Evolutionary conservation across 208 protist genomes (phyloP).

Genomic region (Trypanosoma boissoni): DNA sequence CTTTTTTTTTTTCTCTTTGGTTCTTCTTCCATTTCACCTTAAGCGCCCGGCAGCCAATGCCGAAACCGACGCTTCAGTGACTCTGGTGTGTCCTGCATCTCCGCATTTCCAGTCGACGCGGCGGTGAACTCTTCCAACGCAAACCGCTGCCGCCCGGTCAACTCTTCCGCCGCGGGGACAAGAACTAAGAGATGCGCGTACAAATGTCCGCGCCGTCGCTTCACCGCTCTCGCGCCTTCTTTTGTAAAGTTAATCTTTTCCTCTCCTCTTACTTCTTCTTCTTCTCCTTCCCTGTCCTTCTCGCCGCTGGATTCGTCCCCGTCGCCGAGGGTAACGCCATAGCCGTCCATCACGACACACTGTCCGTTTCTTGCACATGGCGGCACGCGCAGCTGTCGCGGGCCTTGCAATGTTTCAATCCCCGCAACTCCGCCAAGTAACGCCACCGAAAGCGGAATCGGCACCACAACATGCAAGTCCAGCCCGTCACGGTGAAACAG

Average conservation of each 20-base stretch:
- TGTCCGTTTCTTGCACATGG: slow-evolving; percentile 76
- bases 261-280: too few relatives aligned
- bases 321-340: slow-evolving; percentile 28
- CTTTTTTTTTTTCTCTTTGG: slow-evolving; percentile 13
- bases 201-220: slow-evolving; percentile 24
- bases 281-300: slow-evolving; percentile 1
- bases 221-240: not conserved
- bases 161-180: slow-evolving; percentile 40
- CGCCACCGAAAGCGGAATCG: slow-evolving; percentile 68
- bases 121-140: slow-evolving; percentile 43
- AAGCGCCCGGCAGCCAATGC: slow-evolving; percentile 55
- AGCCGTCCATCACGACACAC: slow-evolving; percentile 34
- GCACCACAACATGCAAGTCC: slow-evolving; percentile 76
- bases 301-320: not conserved
- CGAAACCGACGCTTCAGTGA: slow-evolving; percentile 45
- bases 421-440: slow-evolving; percentile 73
- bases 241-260: too few relatives aligned
- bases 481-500: slow-evolving; percentile 54
- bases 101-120: not conserved
- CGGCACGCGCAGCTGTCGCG: slow-evolving; percentile 45
- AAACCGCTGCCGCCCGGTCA: slow-evolving; percentile 58
- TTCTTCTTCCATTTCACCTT: not conserved
- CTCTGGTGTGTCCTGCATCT: slow-evolving; percentile 19
- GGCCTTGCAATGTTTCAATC: slow-evolving; percentile 46
- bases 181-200: slow-evolving; percentile 68